phyloP scores from a whole-genome alignment of 139 green algal genomes.

The Chlorella sp. region DNA sequence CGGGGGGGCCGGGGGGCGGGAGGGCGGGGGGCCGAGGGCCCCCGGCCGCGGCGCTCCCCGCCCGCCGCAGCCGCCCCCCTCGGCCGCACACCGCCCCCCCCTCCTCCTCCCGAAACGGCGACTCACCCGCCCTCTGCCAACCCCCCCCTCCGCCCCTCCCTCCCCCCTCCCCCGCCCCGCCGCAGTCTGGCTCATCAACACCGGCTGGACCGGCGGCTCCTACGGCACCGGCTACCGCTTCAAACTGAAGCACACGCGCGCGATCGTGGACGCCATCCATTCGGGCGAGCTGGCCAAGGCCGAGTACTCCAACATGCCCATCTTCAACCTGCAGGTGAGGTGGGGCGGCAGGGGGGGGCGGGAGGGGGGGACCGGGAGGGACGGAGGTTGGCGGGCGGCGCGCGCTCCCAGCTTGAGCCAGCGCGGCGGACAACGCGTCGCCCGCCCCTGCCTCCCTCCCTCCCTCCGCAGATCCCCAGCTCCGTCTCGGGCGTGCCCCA shows the following conservation, averaged over 20 bases:
- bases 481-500: constrained; percentile 63
- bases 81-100: no score
- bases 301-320: constrained; percentile 62
- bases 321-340: constrained; percentile 84
- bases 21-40: no score
- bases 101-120: no score
- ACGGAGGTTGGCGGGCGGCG: neutral
- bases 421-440: no score
- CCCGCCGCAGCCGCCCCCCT: no score
- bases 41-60: no score
- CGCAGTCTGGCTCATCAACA: constrained; percentile 93
- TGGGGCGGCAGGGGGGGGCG: neutral
- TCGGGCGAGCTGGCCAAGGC: constrained; percentile 71
- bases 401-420: neutral
- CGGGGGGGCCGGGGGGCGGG: no score
- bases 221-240: constrained; percentile 91
- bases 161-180: no score
- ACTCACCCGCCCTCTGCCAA: no score
- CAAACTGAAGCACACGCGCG: constrained; percentile 89
- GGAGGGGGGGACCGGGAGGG: neutral
- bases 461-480: constrained; percentile 63
- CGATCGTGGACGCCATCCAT: constrained; percentile 97
- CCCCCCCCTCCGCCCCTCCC: no score
- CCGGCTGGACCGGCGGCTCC: constrained; percentile 67
- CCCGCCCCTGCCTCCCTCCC: neutral